Conservation (phyloP, 495 filamentous ascomycete species). For the Penicillium cosmopolitanum region DNA sequence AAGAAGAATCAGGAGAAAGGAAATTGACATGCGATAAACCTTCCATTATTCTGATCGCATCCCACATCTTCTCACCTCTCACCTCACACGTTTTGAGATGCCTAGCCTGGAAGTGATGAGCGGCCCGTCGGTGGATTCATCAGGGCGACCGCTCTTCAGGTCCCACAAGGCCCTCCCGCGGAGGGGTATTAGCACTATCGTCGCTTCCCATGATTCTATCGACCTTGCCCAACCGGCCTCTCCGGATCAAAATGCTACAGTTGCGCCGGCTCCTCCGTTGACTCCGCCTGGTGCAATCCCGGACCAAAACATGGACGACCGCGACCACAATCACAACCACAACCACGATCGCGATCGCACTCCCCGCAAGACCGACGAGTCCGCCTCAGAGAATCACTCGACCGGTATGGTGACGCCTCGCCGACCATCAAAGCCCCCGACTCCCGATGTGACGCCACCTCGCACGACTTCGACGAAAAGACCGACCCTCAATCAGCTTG, state of each 20-base stretch:
- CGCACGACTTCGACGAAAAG: constrained; percentile 49
- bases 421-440: constrained; percentile 69
- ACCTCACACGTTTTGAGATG: constrained; percentile 27
- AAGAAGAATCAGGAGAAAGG: not conserved
- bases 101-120: constrained; percentile 39
- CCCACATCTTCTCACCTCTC: not conserved
- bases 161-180: constrained; percentile 52
- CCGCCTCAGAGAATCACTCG: constrained; percentile 27
- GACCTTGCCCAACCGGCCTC: constrained; percentile 34
- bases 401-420: constrained; percentile 56
- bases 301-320: constrained; percentile 24
- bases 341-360: constrained; percentile 15
- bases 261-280: constrained; percentile 40
- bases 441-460: constrained; percentile 74
- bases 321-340: not conserved
- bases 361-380: constrained; percentile 29
- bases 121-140: constrained; percentile 36
- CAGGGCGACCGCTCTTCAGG: constrained; percentile 43
- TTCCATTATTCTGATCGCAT: not conserved
- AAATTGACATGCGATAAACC: constrained; percentile 9
- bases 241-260: constrained; percentile 27
- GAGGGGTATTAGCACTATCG: constrained; percentile 33
- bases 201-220: constrained; percentile 19
- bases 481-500: constrained; percentile 40
- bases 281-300: constrained; percentile 42